These are phyloP conservation scores for Cicer arietinum DNA, from an alignment of 306 rosid species.

Conservation along the genomic window DNA sequence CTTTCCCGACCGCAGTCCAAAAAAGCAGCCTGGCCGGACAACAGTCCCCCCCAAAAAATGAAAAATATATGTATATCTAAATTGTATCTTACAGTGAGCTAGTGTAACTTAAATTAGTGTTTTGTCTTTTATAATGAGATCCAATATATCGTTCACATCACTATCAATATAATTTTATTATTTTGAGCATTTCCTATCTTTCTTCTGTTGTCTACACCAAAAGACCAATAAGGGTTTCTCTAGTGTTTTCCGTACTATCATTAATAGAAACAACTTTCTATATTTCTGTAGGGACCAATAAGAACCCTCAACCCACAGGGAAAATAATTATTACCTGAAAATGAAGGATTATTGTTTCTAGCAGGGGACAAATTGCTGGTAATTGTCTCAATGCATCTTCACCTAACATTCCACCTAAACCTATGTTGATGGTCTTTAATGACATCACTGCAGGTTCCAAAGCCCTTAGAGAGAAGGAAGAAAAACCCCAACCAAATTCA, in stretches of 20 bases:
- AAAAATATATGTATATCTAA: not conserved
- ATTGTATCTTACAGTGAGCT: not conserved
- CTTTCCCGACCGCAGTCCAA: no score
- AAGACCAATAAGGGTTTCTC: slow-evolving; percentile 15
- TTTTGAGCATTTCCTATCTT: not conserved
- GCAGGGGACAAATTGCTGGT: slow-evolving; percentile 62
- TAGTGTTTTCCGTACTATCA: slow-evolving; percentile 17
- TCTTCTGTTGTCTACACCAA: not conserved
- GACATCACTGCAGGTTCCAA: slow-evolving; percentile 65
- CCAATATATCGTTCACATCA: not conserved
- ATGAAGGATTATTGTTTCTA: slow-evolving; percentile 65
- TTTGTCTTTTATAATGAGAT: not conserved
- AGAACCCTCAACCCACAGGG: slow-evolving; percentile 40
- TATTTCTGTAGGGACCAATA: slow-evolving; percentile 4
- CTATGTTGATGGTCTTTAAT: slow-evolving; percentile 61
- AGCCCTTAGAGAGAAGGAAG: slow-evolving; percentile 64
- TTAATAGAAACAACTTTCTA: slow-evolving; percentile 11
- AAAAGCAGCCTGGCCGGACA: no score
- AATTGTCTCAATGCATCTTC: slow-evolving; percentile 64
- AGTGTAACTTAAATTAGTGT: not conserved
- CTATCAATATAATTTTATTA: not conserved
- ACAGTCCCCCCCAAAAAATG: no score
- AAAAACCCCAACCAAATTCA: slow-evolving; percentile 84
- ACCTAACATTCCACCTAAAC: slow-evolving; percentile 74
- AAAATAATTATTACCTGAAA: slow-evolving; percentile 66